A percentile compares a stretch with the other conserved stretches of the same genome.
Conservation (phyloP, 208 protist species). For the Strigomonas galati region DNA sequence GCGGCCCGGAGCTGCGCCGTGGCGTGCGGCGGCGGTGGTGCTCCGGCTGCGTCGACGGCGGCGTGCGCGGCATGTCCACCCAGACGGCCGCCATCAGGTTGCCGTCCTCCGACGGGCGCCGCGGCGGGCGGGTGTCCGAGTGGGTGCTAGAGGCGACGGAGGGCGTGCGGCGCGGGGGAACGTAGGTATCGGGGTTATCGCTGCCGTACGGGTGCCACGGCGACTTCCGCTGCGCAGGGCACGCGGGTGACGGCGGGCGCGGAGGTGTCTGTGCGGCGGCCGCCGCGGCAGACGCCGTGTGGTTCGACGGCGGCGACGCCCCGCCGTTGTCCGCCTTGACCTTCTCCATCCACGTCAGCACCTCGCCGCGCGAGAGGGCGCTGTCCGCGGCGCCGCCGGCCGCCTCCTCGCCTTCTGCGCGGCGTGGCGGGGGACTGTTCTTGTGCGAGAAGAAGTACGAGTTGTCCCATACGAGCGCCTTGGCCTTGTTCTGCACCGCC, state of each 20-base stretch:
- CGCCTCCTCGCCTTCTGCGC: background rate
- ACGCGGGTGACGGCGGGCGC: too few relatives aligned
- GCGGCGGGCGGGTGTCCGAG: slow-evolving; percentile 24
- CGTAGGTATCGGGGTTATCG: too few relatives aligned
- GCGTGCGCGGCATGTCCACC: slow-evolving; percentile 32
- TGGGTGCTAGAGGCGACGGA: slow-evolving; percentile 25
- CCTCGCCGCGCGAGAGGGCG: background rate
- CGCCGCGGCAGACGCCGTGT: too few relatives aligned
- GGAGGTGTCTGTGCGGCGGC: too few relatives aligned
- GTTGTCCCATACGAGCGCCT: background rate
- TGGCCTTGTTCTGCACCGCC: background rate
- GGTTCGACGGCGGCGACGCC: background rate
- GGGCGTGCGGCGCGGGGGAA: slow-evolving; percentile 17
- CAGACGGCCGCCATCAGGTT: slow-evolving; percentile 41
- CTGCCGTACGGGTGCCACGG: too few relatives aligned
- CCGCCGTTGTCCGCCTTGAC: background rate
- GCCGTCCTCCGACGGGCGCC: slow-evolving; percentile 28
- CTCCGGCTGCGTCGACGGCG: slow-evolving; percentile 21
- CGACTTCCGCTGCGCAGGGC: too few relatives aligned
- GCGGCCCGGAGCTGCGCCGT: slow-evolving; percentile 26
- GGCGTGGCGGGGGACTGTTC: background rate
- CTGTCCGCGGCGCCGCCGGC: background rate
- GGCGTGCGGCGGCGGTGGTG: slow-evolving; percentile 37
- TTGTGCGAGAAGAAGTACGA: slow-evolving; percentile 9
- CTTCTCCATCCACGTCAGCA: too few relatives aligned